These are phyloP conservation scores for Rhytidiadelphus loreus DNA, from an alignment of 225 moss, liverwort and hornwort species.

Conservation along the genomic window DNA sequence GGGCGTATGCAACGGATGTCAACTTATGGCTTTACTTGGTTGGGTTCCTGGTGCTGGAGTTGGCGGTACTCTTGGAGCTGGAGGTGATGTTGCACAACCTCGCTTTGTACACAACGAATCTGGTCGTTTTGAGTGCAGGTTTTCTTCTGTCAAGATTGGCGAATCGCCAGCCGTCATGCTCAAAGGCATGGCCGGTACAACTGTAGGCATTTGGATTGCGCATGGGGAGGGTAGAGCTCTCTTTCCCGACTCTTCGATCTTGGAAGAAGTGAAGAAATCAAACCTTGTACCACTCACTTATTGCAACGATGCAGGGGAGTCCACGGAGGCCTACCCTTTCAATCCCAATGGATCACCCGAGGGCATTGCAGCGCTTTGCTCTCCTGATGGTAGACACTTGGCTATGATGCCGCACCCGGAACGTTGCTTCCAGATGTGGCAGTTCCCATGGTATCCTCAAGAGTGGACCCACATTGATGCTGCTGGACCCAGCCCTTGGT, in stretches of 20 bases:
- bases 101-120: slow-evolving; percentile 97
- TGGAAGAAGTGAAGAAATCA: slow-evolving; percentile 33
- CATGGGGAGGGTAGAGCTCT: slow-evolving; percentile 89
- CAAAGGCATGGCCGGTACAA: slow-evolving; percentile 87
- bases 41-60: slow-evolving; percentile 90
- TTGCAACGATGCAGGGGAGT: slow-evolving; percentile 70
- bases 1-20: slow-evolving; percentile 96
- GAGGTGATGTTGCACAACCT: slow-evolving; percentile 74
- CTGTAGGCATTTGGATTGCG: slow-evolving; percentile 82
- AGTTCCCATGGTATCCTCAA: slow-evolving; percentile 89
- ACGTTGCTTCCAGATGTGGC: slow-evolving; percentile 96
- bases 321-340: slow-evolving; percentile 78
- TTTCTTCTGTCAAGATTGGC: slow-evolving; percentile 68
- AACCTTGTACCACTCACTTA: slow-evolving; percentile 69
- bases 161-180: slow-evolving; percentile 94
- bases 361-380: slow-evolving; percentile 88
- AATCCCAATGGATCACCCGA: slow-evolving; percentile 93
- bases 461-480: slow-evolving; percentile 67
- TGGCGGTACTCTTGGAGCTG: slow-evolving; percentile 72
- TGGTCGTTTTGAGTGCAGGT: slow-evolving; percentile 89
- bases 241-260: slow-evolving; percentile 59
- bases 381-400: slow-evolving; percentile 83
- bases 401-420: slow-evolving; percentile 99
- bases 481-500: slow-evolving; percentile 87
- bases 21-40: slow-evolving; percentile 90